Evolutionary conservation across 108 stramenopile species (phyloP).

Genomic region (Cyclostephanos tholiformis): DNA sequence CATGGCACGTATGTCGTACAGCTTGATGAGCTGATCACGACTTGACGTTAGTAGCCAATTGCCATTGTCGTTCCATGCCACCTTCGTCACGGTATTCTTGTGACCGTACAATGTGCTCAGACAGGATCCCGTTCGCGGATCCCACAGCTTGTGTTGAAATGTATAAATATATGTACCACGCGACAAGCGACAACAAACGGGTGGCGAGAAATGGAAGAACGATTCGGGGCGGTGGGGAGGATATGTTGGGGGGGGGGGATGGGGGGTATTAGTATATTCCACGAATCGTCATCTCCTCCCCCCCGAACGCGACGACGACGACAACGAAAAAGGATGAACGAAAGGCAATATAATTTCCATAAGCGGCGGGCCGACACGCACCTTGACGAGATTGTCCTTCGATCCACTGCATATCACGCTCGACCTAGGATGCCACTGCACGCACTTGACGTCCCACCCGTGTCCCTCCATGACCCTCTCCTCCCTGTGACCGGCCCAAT

Average conservation of each 20-base stretch:
- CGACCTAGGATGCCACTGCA: conserved; percentile 93
- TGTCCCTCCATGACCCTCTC: conserved; percentile 90
- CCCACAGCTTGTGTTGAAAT: too few relatives aligned
- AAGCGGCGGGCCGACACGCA: too few relatives aligned
- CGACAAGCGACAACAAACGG: too few relatives aligned
- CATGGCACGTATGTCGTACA: conserved; percentile 96
- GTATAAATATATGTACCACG: too few relatives aligned
- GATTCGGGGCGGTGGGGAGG: too few relatives aligned
- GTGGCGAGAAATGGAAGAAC: too few relatives aligned
- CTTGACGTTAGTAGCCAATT: conserved; percentile 94
- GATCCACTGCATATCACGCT: conserved; percentile 88
- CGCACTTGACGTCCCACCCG: conserved; percentile 96
- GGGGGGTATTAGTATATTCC: too few relatives aligned
- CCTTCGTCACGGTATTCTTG: conserved; percentile 93
- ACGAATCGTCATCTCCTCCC: too few relatives aligned
- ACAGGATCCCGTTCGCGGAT: conserved; percentile 85
- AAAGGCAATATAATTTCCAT: too few relatives aligned
- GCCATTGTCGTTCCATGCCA: conserved; percentile 95
- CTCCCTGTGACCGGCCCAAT: conserved; percentile 82
- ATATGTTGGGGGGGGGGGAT: too few relatives aligned
- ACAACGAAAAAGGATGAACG: too few relatives aligned
- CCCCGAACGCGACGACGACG: too few relatives aligned
- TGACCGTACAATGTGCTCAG: conserved; percentile 93
- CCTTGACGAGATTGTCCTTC: conserved; percentile 92
- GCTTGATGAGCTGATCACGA: conserved; percentile 91